Percentiles rank a stretch among this genome's conserved stretches.
Evolutionary conservation across 1,284 basidiomycete species (phyloP).

Genomic region (Melampsora abietis-canadensis): DNA sequence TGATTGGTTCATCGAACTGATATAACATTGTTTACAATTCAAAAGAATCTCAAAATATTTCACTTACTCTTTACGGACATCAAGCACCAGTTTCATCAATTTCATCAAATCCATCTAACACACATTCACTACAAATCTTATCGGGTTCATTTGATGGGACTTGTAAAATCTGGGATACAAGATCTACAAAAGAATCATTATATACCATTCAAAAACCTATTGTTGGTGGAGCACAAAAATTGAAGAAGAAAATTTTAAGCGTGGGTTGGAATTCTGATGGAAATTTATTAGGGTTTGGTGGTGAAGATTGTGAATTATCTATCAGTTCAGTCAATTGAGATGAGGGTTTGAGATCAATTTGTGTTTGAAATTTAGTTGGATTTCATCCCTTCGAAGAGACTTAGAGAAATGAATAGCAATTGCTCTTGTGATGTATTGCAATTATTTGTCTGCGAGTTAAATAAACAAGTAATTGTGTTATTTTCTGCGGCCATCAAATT

Average conservation of each 20-base stretch:
- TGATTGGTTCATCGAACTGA: conserved; percentile 60
- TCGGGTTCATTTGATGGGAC: conserved; percentile 79
- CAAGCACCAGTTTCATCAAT: conserved; percentile 72
- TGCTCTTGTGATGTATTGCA: no score
- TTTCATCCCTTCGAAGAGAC: no score
- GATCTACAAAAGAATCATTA: conserved; percentile 61
- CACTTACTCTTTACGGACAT: conserved; percentile 62
- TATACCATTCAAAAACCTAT: conserved; percentile 56
- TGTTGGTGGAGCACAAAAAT: not conserved
- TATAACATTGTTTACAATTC: conserved; percentile 67
- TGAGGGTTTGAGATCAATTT: no score
- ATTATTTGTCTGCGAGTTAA: no score
- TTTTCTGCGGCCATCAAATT: no score
- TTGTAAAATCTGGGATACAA: conserved; percentile 79
- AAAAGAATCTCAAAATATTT: conserved; percentile 63
- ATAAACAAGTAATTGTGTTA: no score
- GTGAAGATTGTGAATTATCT: conserved; percentile 35
- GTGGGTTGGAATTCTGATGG: conserved; percentile 41
- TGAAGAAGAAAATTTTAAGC: conserved; percentile 15
- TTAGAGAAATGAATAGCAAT: no score
- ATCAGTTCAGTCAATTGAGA: conserved; percentile 37
- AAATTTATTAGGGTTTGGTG: conserved; percentile 38
- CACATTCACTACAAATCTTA: conserved; percentile 63
- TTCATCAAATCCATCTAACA: conserved; percentile 61
- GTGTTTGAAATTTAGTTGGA: no score